Conservation (phyloP, 1,284 basidiomycete genomes). For the Fomitiporia mediterranea region DNA sequence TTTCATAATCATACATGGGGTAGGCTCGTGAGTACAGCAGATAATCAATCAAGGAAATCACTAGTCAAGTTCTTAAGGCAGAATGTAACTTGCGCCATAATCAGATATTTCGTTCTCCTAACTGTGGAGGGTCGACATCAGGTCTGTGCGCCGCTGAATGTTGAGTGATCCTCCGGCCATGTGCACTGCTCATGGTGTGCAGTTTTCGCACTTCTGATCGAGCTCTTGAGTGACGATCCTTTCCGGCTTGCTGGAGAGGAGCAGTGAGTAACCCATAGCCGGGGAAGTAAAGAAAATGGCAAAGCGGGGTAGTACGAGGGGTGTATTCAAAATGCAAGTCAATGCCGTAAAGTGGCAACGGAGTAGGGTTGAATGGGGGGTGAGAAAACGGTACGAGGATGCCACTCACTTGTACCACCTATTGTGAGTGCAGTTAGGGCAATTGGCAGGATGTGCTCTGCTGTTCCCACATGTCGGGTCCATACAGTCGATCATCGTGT, state of each 20-base stretch:
- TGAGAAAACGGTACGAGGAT: conserved; percentile 23
- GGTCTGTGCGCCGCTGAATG: conserved; percentile 2
- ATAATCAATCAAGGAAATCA: background rate
- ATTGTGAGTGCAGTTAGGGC: conserved; percentile 46
- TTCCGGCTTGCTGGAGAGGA: conserved; percentile 14
- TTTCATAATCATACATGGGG: background rate
- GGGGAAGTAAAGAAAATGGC: background rate
- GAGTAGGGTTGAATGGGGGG: background rate
- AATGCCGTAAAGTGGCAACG: conserved; percentile 3
- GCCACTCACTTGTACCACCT: conserved; percentile 50
- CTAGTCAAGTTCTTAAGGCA: background rate
- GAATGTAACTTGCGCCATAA: background rate
- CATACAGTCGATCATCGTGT: conserved; percentile 51
- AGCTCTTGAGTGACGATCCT: conserved; percentile 14
- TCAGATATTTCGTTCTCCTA: background rate
- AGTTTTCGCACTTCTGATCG: conserved; percentile 18
- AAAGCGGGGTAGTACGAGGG: background rate
- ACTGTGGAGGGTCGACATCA: background rate
- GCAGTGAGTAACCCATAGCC: background rate
- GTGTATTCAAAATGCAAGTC: background rate
- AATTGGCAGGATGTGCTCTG: conserved; percentile 43
- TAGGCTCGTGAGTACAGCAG: conserved; percentile 2
- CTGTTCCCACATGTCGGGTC: conserved; percentile 43
- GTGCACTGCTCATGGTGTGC: conserved; percentile 5
- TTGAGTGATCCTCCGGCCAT: background rate